phyloP scores from a whole-genome alignment of 352 stramenopile genomes.

The Phytopythium kandeliae region DNA sequence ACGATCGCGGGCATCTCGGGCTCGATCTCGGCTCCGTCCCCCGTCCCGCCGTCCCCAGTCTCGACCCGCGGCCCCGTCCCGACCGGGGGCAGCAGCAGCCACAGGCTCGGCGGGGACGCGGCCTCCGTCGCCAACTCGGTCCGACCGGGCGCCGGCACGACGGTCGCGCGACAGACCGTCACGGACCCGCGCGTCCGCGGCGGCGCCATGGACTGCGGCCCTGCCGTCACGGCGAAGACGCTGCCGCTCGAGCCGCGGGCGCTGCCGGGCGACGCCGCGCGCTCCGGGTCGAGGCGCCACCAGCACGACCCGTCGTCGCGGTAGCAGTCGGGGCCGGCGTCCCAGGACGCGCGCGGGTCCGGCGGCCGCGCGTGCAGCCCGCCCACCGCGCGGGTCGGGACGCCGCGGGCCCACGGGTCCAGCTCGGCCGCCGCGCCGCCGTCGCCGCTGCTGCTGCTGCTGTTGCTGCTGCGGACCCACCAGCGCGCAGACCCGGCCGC shows the following conservation, averaged over 20 bases:
- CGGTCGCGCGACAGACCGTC: conserved; percentile 2
- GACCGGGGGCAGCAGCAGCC: conserved; percentile 48
- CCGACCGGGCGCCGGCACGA: not conserved
- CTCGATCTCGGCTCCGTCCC: too few relatives aligned
- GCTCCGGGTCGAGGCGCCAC: not conserved
- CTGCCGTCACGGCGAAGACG: too few relatives aligned
- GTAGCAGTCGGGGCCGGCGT: too few relatives aligned
- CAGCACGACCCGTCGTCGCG: too few relatives aligned
- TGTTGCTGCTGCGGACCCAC: not conserved
- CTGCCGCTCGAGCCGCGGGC: not conserved
- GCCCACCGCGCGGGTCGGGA: conserved; percentile 54
- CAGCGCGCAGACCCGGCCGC: too few relatives aligned
- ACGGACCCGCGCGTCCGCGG: not conserved
- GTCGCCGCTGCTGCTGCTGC: not conserved
- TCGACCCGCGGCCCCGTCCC: conserved; percentile 33
- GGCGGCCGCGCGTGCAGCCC: conserved; percentile 36
- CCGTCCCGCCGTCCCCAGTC: too few relatives aligned
- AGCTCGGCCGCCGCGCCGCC: too few relatives aligned
- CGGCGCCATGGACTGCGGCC: too few relatives aligned
- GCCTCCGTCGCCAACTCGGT: conserved; percentile 11
- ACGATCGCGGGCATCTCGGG: too few relatives aligned
- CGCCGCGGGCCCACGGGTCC: conserved; percentile 57
- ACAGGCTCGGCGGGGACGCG: conserved; percentile 42
- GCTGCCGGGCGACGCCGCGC: too few relatives aligned
- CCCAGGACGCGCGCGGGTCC: too few relatives aligned